Conservation (phyloP, 768 basidiomycete genomes). For the Suillus plorans region DNA sequence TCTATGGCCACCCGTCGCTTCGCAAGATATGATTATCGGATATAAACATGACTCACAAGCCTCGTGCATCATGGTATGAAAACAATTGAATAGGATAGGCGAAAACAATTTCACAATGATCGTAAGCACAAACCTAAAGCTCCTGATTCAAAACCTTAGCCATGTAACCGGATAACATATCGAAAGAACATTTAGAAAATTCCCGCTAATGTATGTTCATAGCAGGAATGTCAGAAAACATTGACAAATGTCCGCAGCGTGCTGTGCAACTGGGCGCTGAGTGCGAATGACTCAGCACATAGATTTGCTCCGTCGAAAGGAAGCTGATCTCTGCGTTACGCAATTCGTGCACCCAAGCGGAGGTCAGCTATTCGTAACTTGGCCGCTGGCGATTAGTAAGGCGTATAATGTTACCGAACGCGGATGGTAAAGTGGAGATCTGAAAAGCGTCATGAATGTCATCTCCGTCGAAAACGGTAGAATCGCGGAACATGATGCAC, state of each 20-base stretch:
- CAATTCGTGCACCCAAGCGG: background rate
- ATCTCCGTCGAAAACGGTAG: slow-evolving; percentile 3
- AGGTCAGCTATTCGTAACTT: background rate
- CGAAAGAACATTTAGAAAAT: too few species aligned
- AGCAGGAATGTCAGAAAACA: too few species aligned
- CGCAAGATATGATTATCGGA: slow-evolving; percentile 1
- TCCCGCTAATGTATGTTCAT: too few species aligned
- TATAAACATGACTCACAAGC: background rate
- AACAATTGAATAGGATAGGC: background rate
- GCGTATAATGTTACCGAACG: slow-evolving; percentile 3
- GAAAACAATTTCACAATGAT: background rate
- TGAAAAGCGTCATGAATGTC: background rate
- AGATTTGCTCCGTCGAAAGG: background rate
- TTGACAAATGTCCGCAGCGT: background rate
- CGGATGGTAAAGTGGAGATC: background rate
- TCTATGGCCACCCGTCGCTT: background rate
- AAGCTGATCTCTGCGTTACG: background rate
- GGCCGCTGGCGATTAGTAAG: background rate
- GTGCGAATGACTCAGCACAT: background rate
- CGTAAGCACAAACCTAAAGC: background rate
- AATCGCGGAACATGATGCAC: slow-evolving; percentile 2
- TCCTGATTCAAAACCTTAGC: background rate
- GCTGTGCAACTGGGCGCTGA: background rate
- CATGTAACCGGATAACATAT: background rate
- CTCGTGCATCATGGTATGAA: background rate